Evolutionary conservation across 305 asterid genomes (phyloP).

Genomic region (Fraxinus sp.): DNA sequence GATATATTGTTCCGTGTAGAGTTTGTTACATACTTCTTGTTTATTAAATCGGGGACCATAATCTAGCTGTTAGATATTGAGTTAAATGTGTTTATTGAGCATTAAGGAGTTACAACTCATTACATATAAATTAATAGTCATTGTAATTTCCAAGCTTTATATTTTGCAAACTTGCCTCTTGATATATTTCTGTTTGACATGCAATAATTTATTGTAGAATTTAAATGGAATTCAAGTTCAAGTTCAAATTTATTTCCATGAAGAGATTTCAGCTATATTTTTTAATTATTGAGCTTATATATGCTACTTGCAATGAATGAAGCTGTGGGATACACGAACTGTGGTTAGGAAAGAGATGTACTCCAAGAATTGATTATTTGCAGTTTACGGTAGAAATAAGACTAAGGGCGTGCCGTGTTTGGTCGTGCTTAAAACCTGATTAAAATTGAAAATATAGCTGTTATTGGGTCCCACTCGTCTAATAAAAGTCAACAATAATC

Average conservation of each 20-base stretch:
- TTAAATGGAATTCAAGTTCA: neutral
- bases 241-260: neutral
- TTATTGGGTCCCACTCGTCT: too few species aligned
- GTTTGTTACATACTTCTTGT: constrained; percentile 13
- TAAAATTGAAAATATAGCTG: too few species aligned
- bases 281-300: neutral
- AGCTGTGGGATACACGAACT: neutral
- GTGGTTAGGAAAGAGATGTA: neutral
- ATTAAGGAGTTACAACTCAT: neutral
- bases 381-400: neutral
- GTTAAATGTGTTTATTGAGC: neutral
- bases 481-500: too few species aligned
- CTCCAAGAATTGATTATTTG: neutral
- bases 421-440: too few species aligned
- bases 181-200: neutral
- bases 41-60: neutral
- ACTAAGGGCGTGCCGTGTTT: neutral
- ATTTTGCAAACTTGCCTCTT: neutral
- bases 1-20: neutral
- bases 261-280: neutral
- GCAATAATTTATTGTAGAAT: neutral
- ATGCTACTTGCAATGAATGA: neutral
- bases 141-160: neutral
- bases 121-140: too few species aligned
- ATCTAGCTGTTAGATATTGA: neutral